Conservation (phyloP, 352 stramenopile genomes). For the Blastocystis sp. region DNA sequence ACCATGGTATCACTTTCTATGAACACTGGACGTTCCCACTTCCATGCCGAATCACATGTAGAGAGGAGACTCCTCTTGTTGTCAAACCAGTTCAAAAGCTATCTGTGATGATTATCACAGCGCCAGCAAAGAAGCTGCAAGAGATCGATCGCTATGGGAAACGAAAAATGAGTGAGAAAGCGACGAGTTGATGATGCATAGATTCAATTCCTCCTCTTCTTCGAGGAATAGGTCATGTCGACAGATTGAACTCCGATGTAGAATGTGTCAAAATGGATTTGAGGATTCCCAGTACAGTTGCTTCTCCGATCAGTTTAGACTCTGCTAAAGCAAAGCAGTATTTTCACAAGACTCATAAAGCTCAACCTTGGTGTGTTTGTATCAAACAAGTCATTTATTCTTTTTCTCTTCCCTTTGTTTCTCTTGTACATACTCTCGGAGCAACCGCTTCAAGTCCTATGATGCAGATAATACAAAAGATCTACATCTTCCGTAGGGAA, state of each 20-base stretch:
- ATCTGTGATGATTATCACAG: not conserved
- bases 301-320: not conserved
- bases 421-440: not conserved
- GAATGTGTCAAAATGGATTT: not conserved
- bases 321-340: conserved; percentile 6
- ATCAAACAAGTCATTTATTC: not conserved
- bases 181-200: not conserved
- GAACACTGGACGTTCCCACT: not conserved
- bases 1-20: not conserved
- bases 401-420: not conserved
- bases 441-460: not conserved
- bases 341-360: conserved; percentile 24
- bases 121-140: not conserved
- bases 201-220: not conserved
- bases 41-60: not conserved
- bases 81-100: not conserved
- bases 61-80: not conserved
- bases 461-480: not conserved
- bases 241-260: not conserved
- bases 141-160: not conserved
- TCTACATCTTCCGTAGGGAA: not conserved
- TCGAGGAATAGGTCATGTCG: not conserved
- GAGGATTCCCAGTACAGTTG: not conserved
- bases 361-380: not conserved
- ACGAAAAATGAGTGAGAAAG: not conserved